These are phyloP conservation scores for Colletotrichum chrysophilum DNA, from an alignment of 2,329 filamentous ascomycete species.

Conservation along the genomic window DNA sequence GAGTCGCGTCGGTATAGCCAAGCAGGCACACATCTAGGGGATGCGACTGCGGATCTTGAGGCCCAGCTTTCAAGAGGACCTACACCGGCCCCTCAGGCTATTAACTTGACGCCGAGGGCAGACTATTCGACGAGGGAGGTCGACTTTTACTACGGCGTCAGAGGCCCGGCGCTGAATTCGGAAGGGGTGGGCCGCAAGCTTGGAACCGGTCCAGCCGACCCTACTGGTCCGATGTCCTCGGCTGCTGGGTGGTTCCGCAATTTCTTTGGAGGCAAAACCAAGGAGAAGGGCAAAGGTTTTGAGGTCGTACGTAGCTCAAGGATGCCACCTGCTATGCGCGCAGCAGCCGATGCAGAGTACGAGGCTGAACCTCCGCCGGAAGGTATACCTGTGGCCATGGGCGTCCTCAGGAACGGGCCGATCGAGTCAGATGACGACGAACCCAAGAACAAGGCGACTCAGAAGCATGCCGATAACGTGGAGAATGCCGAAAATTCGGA, in stretches of 20 bases:
- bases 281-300: conserved; percentile 95
- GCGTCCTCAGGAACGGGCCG: conserved; percentile 62
- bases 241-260: conserved; percentile 89
- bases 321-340: conserved; percentile 78
- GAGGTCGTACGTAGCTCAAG: conserved; percentile 92
- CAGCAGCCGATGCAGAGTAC: conserved; percentile 54
- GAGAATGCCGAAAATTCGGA: conserved; percentile 20
- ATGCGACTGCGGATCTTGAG: conserved; percentile 43
- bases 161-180: conserved; percentile 85
- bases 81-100: conserved; percentile 47
- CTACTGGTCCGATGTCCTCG: conserved; percentile 87
- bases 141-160: conserved; percentile 94
- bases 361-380: conserved; percentile 72
- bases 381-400: conserved; percentile 69
- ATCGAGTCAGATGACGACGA: conserved; percentile 69
- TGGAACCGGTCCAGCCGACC: conserved; percentile 93
- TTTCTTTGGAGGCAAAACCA: conserved; percentile 82
- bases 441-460: conserved; percentile 31
- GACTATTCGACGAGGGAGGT: conserved; percentile 95
- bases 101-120: conserved; percentile 63
- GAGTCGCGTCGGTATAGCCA: conserved; percentile 45
- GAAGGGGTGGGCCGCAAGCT: conserved; percentile 82
- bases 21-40: conserved; percentile 32
- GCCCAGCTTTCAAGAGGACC: conserved; percentile 45
- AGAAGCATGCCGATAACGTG: conserved; percentile 24